Evolutionary conservation across 2,329 filamentous ascomycete genomes (phyloP).

Genomic region (Hypoxylon sp.): DNA sequence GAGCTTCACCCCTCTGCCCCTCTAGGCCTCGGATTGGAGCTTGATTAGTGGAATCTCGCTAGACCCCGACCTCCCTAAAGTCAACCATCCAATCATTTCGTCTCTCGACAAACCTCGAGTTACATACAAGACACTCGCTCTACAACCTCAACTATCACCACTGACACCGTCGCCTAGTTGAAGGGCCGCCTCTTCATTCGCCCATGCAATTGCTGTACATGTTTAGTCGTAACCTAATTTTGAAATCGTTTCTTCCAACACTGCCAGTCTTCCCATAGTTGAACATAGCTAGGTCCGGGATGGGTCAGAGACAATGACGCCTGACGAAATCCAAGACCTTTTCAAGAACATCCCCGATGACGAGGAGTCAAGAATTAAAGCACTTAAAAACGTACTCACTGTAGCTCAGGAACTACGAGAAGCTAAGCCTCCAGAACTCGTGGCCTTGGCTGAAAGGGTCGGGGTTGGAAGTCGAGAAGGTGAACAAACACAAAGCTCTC

Average conservation of each 20-base stretch:
- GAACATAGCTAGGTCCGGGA: constrained; percentile 13
- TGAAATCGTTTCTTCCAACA: neutral
- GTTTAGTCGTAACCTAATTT: neutral
- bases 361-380: constrained; percentile 36
- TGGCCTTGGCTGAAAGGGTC: constrained; percentile 65
- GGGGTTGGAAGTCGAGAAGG: constrained; percentile 70
- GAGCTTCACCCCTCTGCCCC: neutral
- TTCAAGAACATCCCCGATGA: constrained; percentile 43
- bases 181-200: neutral
- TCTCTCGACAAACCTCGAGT: constrained; percentile 5
- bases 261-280: neutral
- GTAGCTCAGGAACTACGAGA: constrained; percentile 60
- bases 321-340: constrained; percentile 44
- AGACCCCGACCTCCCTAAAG: neutral
- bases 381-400: constrained; percentile 58
- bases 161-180: neutral
- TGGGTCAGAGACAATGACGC: constrained; percentile 45
- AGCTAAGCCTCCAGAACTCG: constrained; percentile 60
- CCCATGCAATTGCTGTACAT: neutral
- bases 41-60: constrained; percentile 19
- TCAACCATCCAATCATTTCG: constrained; percentile 18
- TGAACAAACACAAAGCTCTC: constrained; percentile 58
- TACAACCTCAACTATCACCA: constrained; percentile 5
- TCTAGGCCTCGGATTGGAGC: constrained; percentile 11
- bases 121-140: constrained; percentile 1